Conservation (phyloP, 768 basidiomycete species). For the Rhodotorula toruloides region DNA sequence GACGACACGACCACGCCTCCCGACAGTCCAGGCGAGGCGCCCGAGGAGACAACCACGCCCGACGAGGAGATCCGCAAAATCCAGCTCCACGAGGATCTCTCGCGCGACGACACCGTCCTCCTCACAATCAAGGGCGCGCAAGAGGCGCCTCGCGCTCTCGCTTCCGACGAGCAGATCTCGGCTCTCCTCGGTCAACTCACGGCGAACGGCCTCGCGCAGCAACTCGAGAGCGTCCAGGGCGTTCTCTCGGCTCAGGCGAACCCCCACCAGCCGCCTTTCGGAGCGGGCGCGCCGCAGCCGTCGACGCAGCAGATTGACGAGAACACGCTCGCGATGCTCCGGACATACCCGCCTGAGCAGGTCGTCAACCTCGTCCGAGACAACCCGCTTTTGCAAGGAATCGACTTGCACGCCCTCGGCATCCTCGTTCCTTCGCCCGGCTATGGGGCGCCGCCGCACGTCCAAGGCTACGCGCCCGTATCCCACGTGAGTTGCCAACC, state of each 20-base stretch:
- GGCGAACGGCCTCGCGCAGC: background rate
- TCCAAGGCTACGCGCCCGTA: background rate
- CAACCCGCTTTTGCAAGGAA: slow-evolving; percentile 1
- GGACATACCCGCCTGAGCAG: slow-evolving; percentile 3
- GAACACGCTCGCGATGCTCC: slow-evolving; percentile 10
- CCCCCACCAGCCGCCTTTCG: background rate
- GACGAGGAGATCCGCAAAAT: slow-evolving; percentile 10
- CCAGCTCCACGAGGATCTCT: slow-evolving; percentile 3
- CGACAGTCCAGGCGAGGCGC: slow-evolving; percentile 7
- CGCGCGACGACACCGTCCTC: background rate
- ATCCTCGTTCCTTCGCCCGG: background rate
- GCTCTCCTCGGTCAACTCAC: slow-evolving; percentile 20
- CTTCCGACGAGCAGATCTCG: slow-evolving; percentile 18
- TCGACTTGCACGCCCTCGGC: slow-evolving; percentile 18
- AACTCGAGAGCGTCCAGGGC: background rate
- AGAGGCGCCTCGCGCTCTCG: background rate
- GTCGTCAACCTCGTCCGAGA: slow-evolving; percentile 2
- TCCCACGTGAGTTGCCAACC: no score
- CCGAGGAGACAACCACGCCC: background rate
- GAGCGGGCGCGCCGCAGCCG: background rate
- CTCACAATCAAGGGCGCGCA: slow-evolving; percentile 21
- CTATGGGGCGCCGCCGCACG: background rate
- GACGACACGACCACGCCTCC: background rate
- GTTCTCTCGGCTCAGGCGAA: background rate
- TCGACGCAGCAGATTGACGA: slow-evolving; percentile 2